These are phyloP conservation scores for Cornus kousa DNA, from an alignment of 148 eudicot species.

Conservation along the genomic window DNA sequence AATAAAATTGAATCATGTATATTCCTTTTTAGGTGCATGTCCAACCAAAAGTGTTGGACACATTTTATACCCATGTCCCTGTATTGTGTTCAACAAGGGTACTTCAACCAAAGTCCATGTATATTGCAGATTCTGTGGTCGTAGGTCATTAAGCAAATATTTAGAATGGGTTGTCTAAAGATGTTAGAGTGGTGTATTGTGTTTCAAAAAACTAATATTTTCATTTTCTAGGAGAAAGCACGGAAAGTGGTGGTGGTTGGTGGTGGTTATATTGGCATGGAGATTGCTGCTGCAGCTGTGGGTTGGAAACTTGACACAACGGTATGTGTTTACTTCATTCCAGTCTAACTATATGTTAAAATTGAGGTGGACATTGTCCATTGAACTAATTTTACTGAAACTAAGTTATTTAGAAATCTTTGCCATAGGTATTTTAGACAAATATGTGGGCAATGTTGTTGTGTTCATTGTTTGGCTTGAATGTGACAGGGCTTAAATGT, in stretches of 20 bases:
- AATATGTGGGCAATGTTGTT: too few relatives aligned
- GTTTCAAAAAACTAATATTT: not conserved
- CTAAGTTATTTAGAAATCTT: too few relatives aligned
- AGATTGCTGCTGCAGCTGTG: slow-evolving; percentile 94
- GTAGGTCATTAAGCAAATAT: not conserved
- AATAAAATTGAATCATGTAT: too few relatives aligned
- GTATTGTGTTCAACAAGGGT: too few relatives aligned
- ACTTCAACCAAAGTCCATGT: not conserved
- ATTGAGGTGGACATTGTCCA: not conserved
- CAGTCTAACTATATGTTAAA: not conserved
- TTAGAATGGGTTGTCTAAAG: not conserved
- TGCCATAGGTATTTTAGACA: too few relatives aligned
- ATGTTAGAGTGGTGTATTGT: not conserved
- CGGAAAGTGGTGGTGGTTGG: slow-evolving; percentile 86
- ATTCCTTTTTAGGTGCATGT: too few relatives aligned
- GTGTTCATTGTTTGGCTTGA: not conserved
- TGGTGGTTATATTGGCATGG: slow-evolving; percentile 99
- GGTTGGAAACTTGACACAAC: slow-evolving; percentile 97
- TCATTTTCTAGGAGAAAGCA: slow-evolving; percentile 61
- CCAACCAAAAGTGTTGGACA: too few relatives aligned
- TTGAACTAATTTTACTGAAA: not conserved
- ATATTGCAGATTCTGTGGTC: too few relatives aligned
- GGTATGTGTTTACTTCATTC: slow-evolving; percentile 41
- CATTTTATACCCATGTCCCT: too few relatives aligned
- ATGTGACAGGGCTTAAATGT: not conserved